Evolutionary conservation across 352 stramenopile genomes (phyloP).

Genomic region (Aphanomyces astaci): DNA sequence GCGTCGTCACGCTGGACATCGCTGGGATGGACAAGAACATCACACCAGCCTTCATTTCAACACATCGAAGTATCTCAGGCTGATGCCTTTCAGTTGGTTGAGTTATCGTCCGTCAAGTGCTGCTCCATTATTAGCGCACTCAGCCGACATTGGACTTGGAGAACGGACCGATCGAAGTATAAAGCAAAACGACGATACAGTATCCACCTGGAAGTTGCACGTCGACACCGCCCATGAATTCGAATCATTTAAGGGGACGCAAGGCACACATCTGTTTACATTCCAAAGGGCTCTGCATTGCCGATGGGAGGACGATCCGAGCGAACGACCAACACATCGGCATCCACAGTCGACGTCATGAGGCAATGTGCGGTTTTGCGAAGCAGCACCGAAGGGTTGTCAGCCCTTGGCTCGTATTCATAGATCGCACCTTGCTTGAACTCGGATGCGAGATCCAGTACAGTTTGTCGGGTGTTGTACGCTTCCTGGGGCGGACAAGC

Average conservation of each 20-base stretch:
- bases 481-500: not conserved
- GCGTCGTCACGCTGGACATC: no score
- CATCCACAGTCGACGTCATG: conserved; percentile 2
- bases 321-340: not conserved
- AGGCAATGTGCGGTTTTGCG: conserved; percentile 10
- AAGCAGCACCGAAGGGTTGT: not conserved
- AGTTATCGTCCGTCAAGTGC: no score
- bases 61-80: no score
- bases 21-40: no score
- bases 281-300: conserved; percentile 2
- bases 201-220: no score
- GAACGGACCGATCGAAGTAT: no score
- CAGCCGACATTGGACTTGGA: no score
- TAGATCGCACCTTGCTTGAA: conserved; percentile 17
- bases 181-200: no score
- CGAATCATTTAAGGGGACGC: not conserved
- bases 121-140: no score
- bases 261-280: not conserved
- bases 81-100: no score
- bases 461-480: not conserved
- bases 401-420: not conserved
- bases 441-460: not conserved
- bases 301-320: not conserved
- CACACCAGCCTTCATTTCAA: no score
- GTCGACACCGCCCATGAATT: no score